phyloP scores from a whole-genome alignment of 768 basidiomycete genomes.

The Mycena filopes region DNA sequence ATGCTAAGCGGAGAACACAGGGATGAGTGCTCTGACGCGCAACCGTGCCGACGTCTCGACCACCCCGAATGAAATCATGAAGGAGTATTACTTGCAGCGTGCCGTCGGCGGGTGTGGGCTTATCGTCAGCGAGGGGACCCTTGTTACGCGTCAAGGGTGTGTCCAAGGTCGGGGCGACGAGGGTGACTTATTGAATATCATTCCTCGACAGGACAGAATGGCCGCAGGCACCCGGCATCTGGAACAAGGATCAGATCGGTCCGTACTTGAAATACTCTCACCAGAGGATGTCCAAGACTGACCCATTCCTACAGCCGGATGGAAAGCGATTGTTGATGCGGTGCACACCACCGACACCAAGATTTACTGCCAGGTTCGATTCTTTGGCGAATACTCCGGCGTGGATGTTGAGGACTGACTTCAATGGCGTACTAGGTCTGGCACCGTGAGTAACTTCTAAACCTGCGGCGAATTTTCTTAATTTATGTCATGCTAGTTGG shows the following conservation, averaged over 20 bases:
- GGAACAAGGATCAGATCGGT: conserved; percentile 53
- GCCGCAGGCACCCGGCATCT: conserved; percentile 50
- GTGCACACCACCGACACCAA: conserved; percentile 56
- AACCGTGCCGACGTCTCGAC: neutral
- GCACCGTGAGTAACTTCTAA: neutral
- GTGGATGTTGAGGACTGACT: conserved; percentile 1
- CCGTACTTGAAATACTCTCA: neutral
- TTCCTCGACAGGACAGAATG: conserved; percentile 7
- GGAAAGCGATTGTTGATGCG: conserved; percentile 56
- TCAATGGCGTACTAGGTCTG: conserved; percentile 1
- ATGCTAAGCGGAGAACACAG: neutral
- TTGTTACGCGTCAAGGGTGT: conserved; percentile 13
- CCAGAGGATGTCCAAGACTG: neutral
- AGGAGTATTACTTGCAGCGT: conserved; percentile 14
- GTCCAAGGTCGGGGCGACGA: no score
- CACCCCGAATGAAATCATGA: conserved; percentile 3
- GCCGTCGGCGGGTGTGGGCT: conserved; percentile 5
- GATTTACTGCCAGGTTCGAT: conserved; percentile 44
- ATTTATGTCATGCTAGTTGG: conserved; percentile 6
- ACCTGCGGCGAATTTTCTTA: no score
- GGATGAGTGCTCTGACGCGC: neutral
- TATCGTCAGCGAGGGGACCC: conserved; percentile 2
- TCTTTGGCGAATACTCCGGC: neutral
- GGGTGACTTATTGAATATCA: neutral
- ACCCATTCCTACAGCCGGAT: conserved; percentile 38